Evolutionary conservation across 352 stramenopile genomes (phyloP).

Genomic region (Nothophytophthora sp.): DNA sequence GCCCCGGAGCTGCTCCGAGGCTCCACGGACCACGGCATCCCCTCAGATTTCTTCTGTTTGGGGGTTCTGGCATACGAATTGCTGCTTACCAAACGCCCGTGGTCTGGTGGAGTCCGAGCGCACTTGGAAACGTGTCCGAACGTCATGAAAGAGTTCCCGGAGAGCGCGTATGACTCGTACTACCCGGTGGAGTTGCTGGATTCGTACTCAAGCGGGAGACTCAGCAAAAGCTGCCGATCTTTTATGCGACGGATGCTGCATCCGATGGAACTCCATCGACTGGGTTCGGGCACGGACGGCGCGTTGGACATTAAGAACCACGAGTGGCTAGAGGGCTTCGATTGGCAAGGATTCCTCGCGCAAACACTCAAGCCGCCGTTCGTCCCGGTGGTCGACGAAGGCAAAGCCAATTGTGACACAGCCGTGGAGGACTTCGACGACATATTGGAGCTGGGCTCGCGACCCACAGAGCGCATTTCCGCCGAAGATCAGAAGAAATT

Average conservation of each 20-base stretch:
- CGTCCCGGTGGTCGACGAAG: conserved; percentile 51
- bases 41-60: conserved; percentile 67
- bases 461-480: conserved; percentile 27
- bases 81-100: conserved; percentile 46
- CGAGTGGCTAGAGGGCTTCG: conserved; percentile 55
- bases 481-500: conserved; percentile 55
- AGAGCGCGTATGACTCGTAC: conserved; percentile 37
- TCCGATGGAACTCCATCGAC: conserved; percentile 41
- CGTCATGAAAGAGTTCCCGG: conserved; percentile 24
- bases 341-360: conserved; percentile 49
- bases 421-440: conserved; percentile 66
- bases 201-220: conserved; percentile 6
- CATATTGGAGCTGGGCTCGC: conserved; percentile 46
- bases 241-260: conserved; percentile 58
- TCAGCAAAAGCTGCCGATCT: conserved; percentile 32
- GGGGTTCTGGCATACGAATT: conserved; percentile 63
- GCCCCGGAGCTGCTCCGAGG: conserved; percentile 67
- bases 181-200: conserved; percentile 57
- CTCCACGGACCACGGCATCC: conserved; percentile 51
- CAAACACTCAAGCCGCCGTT: conserved; percentile 44
- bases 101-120: conserved; percentile 28
- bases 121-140: conserved; percentile 35
- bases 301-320: conserved; percentile 52
- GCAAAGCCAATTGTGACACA: conserved; percentile 67
- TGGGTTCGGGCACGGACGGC: conserved; percentile 25